Evolutionary conservation across 148 eudicot genomes (phyloP), one percentile per base, ranked within the genome.

Genomic region (Cornus controversa): DNA sequence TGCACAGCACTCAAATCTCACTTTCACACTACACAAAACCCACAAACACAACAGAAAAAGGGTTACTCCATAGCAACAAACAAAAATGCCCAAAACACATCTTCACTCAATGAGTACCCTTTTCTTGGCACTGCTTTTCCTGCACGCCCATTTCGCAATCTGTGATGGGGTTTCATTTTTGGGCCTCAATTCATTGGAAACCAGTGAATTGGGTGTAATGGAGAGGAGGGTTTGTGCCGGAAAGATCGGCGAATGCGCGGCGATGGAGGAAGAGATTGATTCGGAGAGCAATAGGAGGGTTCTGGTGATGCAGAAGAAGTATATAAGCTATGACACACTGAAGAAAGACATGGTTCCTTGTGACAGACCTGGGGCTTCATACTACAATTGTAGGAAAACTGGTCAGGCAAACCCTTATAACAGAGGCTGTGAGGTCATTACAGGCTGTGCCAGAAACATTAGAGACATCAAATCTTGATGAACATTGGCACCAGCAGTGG

Each of bases 341-440:
- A 91, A 76, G 73, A 91, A 91, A 71, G 98, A 96, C 69, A 78
- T 79, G 31, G 98, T 91, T 37, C 99, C 99, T 9, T 96, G 99
- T 80, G 78, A 85, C 6, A 84, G 72, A 5, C 93, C 99, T 13
- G 99, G 99, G 4, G 87, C 98, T 82, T 96, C 99, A 6, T 96
- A 96, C 78, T 96, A 96, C 75, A 90, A 84, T 24, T 96, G 99
- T 81, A 96, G 82, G 14, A 70, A 80, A 26, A 50, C 90, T 58
- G 87, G 87, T 69, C 75, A 77, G 27, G 98, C 93, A 71, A 93
- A 96, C 65, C 83, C 80, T 4, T 96, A 96, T 70, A 72, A 70
- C 66, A 90, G 99, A 79, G 98, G 99, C 4, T 96, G 99, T 82
- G 90, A 89, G 76, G 85, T 89, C 25, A 96, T 96, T 47, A 90